Conservation (phyloP, 2,329 filamentous ascomycete genomes). For the Verticillium zaregamsianum region DNA sequence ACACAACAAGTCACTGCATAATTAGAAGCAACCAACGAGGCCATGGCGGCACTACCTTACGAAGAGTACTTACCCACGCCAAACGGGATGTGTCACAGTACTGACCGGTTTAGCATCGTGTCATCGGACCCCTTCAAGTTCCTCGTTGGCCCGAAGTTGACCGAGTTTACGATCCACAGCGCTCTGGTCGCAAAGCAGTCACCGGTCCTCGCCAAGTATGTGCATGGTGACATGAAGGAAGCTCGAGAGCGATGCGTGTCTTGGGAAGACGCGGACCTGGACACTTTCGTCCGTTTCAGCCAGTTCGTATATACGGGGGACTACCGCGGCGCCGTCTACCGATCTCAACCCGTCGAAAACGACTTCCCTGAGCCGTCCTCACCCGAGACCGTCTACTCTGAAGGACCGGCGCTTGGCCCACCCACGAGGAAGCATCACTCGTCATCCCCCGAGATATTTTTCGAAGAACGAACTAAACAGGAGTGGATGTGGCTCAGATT, state of each 20-base stretch:
- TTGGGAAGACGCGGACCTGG: slow-evolving; percentile 18
- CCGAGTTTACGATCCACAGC: slow-evolving; percentile 19
- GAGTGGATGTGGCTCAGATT: background rate
- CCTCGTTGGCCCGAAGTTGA: slow-evolving; percentile 13
- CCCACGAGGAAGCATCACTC: too few relatives aligned
- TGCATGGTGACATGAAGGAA: slow-evolving; percentile 20
- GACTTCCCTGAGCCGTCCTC: too few relatives aligned
- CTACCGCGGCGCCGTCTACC: slow-evolving; percentile 6
- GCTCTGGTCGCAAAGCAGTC: slow-evolving; percentile 17
- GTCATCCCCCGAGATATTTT: too few relatives aligned
- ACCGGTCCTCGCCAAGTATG: slow-evolving; percentile 15
- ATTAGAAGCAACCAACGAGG: too few relatives aligned
- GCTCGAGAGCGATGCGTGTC: slow-evolving; percentile 17
- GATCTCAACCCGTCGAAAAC: too few relatives aligned
- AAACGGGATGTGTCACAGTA: background rate
- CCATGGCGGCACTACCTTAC: too few relatives aligned
- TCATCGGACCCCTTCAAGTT: slow-evolving; percentile 20
- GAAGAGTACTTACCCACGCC: too few relatives aligned
- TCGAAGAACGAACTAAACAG: background rate
- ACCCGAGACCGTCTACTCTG: too few relatives aligned
- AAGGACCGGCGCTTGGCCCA: too few relatives aligned
- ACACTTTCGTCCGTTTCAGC: slow-evolving; percentile 22
- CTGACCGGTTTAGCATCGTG: background rate
- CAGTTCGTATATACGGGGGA: slow-evolving; percentile 19
- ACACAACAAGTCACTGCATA: too few relatives aligned